Percentiles rank a stretch among this genome's conserved stretches.
phyloP scores from a whole-genome alignment of 208 protist genomes.

The Dictyostelium gargantuum region DNA sequence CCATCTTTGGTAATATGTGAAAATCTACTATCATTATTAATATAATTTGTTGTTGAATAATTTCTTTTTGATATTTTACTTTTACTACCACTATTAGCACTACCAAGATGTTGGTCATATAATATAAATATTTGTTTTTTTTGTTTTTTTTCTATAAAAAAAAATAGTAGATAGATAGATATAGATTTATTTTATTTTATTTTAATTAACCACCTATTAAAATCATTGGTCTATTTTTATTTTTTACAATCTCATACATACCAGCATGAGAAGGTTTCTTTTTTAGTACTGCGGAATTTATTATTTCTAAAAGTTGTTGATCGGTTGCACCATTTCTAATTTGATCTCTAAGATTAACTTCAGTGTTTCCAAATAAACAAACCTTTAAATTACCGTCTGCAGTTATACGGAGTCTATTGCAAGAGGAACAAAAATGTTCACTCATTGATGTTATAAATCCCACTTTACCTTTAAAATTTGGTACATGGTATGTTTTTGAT shows the following conservation, averaged over 20 bases:
- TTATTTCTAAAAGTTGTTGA: conserved; percentile 53
- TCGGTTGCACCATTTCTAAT: conserved; percentile 78
- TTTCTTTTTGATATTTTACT: neutral
- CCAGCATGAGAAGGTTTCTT: conserved; percentile 86
- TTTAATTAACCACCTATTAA: conserved; percentile 85
- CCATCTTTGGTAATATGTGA: conserved; percentile 65
- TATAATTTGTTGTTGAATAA: neutral
- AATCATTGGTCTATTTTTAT: conserved; percentile 87
- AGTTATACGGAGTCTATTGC: conserved; percentile 86
- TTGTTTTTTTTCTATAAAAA: neutral
- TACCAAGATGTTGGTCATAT: no score
- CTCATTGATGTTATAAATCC: conserved; percentile 89
- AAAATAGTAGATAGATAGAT: no score
- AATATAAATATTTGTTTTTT: neutral
- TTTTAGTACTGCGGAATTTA: conserved; percentile 71
- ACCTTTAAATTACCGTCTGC: conserved; percentile 89
- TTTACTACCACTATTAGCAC: neutral
- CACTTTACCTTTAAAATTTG: conserved; percentile 73
- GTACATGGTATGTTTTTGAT: conserved; percentile 75
- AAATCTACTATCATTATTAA: neutral
- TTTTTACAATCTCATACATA: conserved; percentile 77
- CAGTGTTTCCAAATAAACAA: conserved; percentile 85
- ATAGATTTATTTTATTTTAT: neutral
- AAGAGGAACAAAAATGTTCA: conserved; percentile 87
- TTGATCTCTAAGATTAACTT: conserved; percentile 83